Conservation (phyloP, 2,329 filamentous ascomycete genomes). For the Clonostachys rosea region DNA sequence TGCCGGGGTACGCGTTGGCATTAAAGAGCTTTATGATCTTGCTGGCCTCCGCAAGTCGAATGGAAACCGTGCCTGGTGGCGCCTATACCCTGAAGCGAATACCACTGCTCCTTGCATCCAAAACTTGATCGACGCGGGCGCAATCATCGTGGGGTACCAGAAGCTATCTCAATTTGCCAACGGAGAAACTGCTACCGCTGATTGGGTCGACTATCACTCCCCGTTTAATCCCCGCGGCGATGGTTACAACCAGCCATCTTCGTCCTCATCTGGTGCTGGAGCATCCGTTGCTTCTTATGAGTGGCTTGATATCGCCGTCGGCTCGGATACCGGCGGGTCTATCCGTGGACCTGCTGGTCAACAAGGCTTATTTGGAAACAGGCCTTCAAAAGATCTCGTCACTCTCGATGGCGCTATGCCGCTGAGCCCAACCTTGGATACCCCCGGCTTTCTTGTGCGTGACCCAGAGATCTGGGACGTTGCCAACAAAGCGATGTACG, state of each 20-base stretch:
- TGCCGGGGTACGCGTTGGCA: constrained; percentile 53
- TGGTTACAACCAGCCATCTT: constrained; percentile 38
- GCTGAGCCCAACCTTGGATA: constrained; percentile 33
- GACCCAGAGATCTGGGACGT: constrained; percentile 25
- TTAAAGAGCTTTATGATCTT: constrained; percentile 61
- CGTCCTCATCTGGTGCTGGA: constrained; percentile 35
- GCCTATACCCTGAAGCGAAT: constrained; percentile 43
- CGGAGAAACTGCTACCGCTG: constrained; percentile 37
- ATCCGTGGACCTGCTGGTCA: constrained; percentile 38
- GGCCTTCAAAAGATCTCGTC: constrained; percentile 33
- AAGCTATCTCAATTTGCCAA: constrained; percentile 42
- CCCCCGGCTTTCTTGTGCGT: constrained; percentile 33
- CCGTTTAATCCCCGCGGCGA: constrained; percentile 42
- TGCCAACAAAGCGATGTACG: constrained; percentile 22
- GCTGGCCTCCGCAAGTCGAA: constrained; percentile 47
- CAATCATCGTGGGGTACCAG: constrained; percentile 41
- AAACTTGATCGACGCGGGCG: constrained; percentile 54
- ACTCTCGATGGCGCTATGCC: constrained; percentile 34
- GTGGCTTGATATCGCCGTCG: constrained; percentile 37
- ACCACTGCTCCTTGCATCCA: constrained; percentile 47
- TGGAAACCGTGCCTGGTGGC: constrained; percentile 55
- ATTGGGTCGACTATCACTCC: constrained; percentile 35
- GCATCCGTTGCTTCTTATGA: constrained; percentile 31
- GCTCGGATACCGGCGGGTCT: constrained; percentile 34
- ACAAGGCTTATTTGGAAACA: constrained; percentile 37